These are phyloP conservation scores for Casuarina glauca DNA, from an alignment of 306 rosid species.

Conservation along the genomic window DNA sequence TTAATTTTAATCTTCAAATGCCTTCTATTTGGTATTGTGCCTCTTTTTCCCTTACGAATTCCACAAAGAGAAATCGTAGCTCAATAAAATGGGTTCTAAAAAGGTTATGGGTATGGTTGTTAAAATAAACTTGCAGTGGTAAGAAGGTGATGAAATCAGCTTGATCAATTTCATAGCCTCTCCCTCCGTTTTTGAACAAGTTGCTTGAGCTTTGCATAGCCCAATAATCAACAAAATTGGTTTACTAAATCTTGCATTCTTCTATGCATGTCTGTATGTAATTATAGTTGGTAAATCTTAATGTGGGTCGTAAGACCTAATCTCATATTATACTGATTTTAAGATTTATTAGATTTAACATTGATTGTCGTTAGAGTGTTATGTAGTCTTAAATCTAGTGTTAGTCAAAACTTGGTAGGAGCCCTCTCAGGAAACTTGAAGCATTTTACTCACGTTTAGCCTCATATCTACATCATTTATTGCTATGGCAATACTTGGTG, in stretches of 20 bases:
- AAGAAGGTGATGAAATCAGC: background rate
- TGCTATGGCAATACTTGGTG: no score
- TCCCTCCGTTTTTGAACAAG: background rate
- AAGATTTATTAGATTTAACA: no score
- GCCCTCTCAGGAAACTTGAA: no score
- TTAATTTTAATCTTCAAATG: background rate
- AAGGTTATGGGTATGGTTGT: background rate
- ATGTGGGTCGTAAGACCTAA: no score
- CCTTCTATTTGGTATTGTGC: background rate
- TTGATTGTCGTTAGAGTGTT: no score
- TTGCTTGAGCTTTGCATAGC: background rate
- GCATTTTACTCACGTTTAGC: no score
- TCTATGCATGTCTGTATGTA: background rate
- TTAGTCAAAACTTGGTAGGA: no score
- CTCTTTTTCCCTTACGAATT: background rate
- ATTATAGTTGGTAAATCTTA: no score
- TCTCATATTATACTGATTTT: no score
- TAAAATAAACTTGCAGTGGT: no score
- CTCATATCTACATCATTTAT: no score
- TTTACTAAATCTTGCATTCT: background rate
- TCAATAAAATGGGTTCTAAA: background rate
- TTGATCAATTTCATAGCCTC: background rate
- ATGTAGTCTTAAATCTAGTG: no score
- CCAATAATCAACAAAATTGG: background rate
- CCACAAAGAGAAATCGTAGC: background rate